Evolutionary conservation across 2,329 filamentous ascomycete genomes (phyloP), one percentile per base, ranked within the genome.

Genomic region (Verruconis gallopava): DNA sequence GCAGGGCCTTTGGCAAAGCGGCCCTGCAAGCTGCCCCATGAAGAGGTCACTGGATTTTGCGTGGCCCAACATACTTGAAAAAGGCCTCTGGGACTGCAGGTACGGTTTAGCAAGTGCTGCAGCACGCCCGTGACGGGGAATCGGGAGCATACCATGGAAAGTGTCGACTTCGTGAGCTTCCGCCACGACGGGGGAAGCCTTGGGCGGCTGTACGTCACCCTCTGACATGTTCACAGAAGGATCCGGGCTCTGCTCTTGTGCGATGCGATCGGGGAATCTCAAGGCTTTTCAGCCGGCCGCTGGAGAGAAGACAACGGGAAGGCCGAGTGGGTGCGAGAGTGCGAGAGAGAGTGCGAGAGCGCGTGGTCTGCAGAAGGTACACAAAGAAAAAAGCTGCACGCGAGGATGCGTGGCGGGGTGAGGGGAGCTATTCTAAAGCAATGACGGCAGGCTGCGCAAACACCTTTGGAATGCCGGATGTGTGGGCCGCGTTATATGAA

Each of bases 121-220:
- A 33, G 4, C 14, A 21, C 34, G 15, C 19, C 15, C 17, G 36
- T n/a, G n/a, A n/a, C n/a, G n/a, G n/a, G n/a, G n/a, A n/a, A n/a
- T n/a, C n/a, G 39, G 43, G 17, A 34, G 14, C 30, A 14, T 18
- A 45, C 38, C 43, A 56, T 75, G 67, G 61, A 65, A 85, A 15
- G 81, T 86, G 62, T 84, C 78, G 52, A 85, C 80, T 56, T 78
- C 65, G 62, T 85, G 81, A 55, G 81, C 80, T 69, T 86, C 82
- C 47, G 71, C 69, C 54, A 86, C 81, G 53, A 82, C 78, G 37
- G 71, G 73, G 45, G 44, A 52, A 9, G 9, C 25, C 46, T 47
- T 51, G 19, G 55, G 53, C 21, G 63, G 62, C 51, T 61, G 56
- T 30, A 57, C 53, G 40, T 55, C 47, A 47, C 65, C 65, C 50